Base-by-base conservation (phyloP, 257 asterid genomes). In the Solanum infundibuliforme region DNA sequence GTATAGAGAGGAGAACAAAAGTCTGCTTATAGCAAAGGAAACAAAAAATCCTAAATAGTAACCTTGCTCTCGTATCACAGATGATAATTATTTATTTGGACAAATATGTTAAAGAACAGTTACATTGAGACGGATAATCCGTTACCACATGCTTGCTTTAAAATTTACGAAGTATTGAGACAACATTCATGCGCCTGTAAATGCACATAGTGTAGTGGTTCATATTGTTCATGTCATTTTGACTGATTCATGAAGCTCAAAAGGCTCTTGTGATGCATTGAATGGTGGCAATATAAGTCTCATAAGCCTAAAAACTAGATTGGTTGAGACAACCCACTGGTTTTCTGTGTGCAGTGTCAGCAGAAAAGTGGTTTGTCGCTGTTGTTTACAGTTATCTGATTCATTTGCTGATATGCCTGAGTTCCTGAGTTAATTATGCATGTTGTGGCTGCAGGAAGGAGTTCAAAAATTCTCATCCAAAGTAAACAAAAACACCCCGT, bases 401-500 rank as follows among this genome's bases (percentile, higher is more conserved):
- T 71, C 68, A 69, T 58, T 65, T 68, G 74, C 41, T 35, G 69
- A 38, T 65, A 55, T 87, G 83, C 86, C 76, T 21, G 46, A 29
- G 12, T 48, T 18, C 69, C 69, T 29, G 43, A 48, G 43, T 48
- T 82, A 12, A 81, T 48, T 18, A 20, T 60, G 58, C 79, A 58
- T 46, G 7, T 73, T 34, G 36, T 81, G 88, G 87, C 79, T 89
- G 85, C 91, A 94, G 98, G 92, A 87, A 89, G 95, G 95, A 86
- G 93, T 94, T 69, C 55, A 83, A 31, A 90, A 72, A 52, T 86
- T 86, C 88, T 76, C 92, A 38, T 20, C 71, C 10, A 71, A 87
- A 5, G 83, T 60, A 35, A 90, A 74, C 88, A 87, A 69, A 86
- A 92, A 90, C 41, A 36, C 91, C 31, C 95, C 98, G 12, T 94